Base-by-base conservation (phyloP, 441 rosid genomes). In the Erodium texanum region DNA sequence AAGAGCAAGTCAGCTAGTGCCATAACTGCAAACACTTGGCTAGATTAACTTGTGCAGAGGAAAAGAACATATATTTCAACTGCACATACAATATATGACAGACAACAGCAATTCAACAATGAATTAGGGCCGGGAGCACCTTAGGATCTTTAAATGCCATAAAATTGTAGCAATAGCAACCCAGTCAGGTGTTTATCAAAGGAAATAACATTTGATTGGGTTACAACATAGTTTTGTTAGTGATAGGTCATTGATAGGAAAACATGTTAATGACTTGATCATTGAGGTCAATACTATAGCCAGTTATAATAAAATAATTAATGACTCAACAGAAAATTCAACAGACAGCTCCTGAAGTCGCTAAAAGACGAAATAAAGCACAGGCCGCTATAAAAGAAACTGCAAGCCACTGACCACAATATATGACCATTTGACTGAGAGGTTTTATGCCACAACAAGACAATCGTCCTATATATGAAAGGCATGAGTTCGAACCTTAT, bases 401-500 rank as follows among this genome's bases (percentile, higher is more conserved):
- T 38, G 11, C 45, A 38, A 38, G 45, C 1, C 45, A 7, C 8
- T 38, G 11, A 7, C 45, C 9, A 7, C 9, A 11, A 38, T 7
- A 38, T 38, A 38, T 38, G 45, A 7, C 6, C 45, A 38, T 38
- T 38, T 38, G 0, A 38, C 2, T 27, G 11, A 38, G 9, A 38
- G 11, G 10, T 38, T 7, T 38, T 38, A 38, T 6, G 10, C 45
- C 45, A 38, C 11, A 11, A 24, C 45, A 63, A 63, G 20, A 69
- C 36, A 5, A 50, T 27, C 29, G 5, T 6, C 7, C 8, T 3
- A 22, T 50, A 38, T 18, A 58, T 19, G 41, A 22, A 36, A 22
- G 12, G 8, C 22, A 9, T 66, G 58, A 62, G 66, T 71, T 63
- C 74, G 64, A 61, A 94, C 98, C 99, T 92, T 92, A 73, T 94